phyloP scores from a whole-genome alignment of 768 basidiomycete species.

The Cantharellus cinnabarinus region DNA sequence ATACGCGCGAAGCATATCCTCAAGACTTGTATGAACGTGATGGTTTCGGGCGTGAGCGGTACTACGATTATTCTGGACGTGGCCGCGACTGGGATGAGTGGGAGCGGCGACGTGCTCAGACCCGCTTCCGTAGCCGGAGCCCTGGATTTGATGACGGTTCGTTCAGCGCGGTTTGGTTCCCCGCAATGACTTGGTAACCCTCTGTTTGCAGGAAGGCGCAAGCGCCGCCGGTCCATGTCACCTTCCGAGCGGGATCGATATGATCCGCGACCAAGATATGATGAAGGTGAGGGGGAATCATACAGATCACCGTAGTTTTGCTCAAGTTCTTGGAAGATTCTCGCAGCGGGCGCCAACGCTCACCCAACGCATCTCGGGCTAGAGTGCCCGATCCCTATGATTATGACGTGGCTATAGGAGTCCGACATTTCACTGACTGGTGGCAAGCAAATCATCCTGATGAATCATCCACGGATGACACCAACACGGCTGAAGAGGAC shows the following conservation, averaged over 20 bases:
- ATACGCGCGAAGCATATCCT: not conserved
- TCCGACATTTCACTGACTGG: slow-evolving; percentile 81
- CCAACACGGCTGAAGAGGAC: slow-evolving; percentile 52
- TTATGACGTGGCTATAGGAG: slow-evolving; percentile 57
- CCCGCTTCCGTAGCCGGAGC: slow-evolving; percentile 55
- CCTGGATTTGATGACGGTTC: slow-evolving; percentile 49
- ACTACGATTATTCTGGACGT: slow-evolving; percentile 40
- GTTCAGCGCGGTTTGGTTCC: slow-evolving; percentile 6
- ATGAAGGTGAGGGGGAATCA: slow-evolving; percentile 37
- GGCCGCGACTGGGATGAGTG: slow-evolving; percentile 35
- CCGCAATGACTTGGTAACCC: not conserved
- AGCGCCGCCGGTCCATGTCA: slow-evolving; percentile 58
- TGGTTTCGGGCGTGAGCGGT: slow-evolving; percentile 23
- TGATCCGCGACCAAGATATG: slow-evolving; percentile 64
- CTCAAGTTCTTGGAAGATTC: not conserved
- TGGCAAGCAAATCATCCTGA: slow-evolving; percentile 58
- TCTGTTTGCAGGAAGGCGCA: slow-evolving; percentile 24
- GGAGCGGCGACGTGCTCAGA: slow-evolving; percentile 32
- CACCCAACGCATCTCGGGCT: not conserved
- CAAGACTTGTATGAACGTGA: slow-evolving; percentile 43
- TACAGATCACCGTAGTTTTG: not conserved
- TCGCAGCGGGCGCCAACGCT: not conserved
- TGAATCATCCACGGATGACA: slow-evolving; percentile 65
- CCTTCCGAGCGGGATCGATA: slow-evolving; percentile 71
- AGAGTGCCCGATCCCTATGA: slow-evolving; percentile 42